A percentile compares a stretch with the other conserved stretches of the same genome.
These are phyloP conservation scores for Brassica carinata DNA, from an alignment of 345 rosid genomes.

Conservation along the genomic window DNA sequence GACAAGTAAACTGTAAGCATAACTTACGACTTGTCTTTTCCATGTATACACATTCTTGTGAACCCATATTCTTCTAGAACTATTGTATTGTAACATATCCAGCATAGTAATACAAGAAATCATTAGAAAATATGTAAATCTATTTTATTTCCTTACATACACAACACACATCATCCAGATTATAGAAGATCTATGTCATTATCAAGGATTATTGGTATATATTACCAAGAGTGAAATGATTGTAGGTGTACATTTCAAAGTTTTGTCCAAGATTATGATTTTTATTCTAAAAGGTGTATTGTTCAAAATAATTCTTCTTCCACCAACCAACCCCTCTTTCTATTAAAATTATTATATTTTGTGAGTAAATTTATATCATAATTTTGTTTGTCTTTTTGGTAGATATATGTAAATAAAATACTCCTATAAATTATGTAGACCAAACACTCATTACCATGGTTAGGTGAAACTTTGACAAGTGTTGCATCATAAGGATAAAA, in stretches of 20 bases:
- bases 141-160: background rate
- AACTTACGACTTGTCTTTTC: slow-evolving; percentile 1
- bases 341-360: background rate
- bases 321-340: slow-evolving; percentile 28
- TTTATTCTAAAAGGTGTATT: background rate
- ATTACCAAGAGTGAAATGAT: background rate
- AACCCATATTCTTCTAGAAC: background rate
- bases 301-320: slow-evolving; percentile 19
- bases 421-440: background rate
- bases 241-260: background rate
- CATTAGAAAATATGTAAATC: background rate
- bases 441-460: slow-evolving; percentile 21
- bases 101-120: background rate
- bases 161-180: background rate
- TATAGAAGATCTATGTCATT: background rate
- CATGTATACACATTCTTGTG: background rate
- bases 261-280: background rate
- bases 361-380: background rate
- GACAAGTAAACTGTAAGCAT: background rate
- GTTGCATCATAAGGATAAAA: background rate
- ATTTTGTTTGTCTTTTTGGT: background rate
- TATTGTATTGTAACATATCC: background rate
- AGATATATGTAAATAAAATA: background rate
- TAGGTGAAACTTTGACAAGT: slow-evolving; percentile 35
- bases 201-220: background rate